A percentile compares a stretch with the other conserved stretches of the same genome.
Evolutionary conservation across 2,329 filamentous ascomycete species (phyloP).

Genomic region (Triangularia verruculosa): DNA sequence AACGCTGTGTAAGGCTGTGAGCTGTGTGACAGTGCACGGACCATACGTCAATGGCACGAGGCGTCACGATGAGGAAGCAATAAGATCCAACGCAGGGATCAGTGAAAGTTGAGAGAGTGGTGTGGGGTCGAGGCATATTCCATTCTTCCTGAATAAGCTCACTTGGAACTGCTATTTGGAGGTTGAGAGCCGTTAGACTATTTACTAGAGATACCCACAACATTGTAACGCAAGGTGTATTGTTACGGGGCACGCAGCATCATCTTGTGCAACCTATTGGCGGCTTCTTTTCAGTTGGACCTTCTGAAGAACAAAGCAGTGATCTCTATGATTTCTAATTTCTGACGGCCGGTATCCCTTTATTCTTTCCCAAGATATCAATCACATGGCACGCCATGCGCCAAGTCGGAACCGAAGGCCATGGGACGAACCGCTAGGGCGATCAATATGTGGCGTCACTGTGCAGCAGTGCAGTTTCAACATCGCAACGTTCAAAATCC

Average conservation of each 20-base stretch:
- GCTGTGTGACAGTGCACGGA: not conserved
- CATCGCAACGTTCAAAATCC: not conserved
- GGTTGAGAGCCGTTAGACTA: too few relatives aligned
- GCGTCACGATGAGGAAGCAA: not conserved
- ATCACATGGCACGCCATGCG: slow-evolving; percentile 2
- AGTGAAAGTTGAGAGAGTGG: too few relatives aligned
- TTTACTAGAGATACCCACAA: too few relatives aligned
- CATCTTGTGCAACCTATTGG: not conserved
- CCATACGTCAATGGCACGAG: not conserved
- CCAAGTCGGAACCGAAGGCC: slow-evolving; percentile 5
- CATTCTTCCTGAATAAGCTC: too few relatives aligned
- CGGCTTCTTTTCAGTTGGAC: not conserved
- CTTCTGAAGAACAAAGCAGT: not conserved
- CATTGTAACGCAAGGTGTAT: too few relatives aligned
- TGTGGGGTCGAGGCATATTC: too few relatives aligned
- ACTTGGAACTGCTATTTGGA: too few relatives aligned
- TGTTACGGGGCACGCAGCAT: too few relatives aligned
- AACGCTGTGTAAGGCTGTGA: too few relatives aligned
- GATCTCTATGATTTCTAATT: not conserved
- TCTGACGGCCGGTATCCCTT: not conserved
- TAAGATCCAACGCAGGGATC: not conserved
- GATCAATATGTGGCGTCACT: slow-evolving; percentile 6
- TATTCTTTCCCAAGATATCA: not conserved
- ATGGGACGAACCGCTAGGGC: not conserved
- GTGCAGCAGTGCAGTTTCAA: not conserved